Conservation (phyloP, 108 stramenopile species). For the Bacterosira constricta region DNA sequence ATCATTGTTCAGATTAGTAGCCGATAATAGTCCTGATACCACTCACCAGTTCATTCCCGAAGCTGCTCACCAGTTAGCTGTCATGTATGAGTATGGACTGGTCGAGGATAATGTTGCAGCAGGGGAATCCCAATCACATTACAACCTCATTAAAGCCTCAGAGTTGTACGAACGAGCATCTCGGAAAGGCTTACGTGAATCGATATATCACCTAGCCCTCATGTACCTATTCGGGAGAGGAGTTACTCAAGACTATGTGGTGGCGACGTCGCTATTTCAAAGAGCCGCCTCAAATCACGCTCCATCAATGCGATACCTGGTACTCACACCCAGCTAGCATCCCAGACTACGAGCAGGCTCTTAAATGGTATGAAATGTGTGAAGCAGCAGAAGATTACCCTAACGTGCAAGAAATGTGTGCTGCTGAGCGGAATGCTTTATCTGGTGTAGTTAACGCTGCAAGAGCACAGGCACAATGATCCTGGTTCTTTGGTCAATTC, state of each 20-base stretch:
- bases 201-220: conserved; percentile 12
- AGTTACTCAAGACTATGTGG: not conserved
- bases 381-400: no score
- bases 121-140: not conserved
- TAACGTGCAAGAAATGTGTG: no score
- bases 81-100: conserved; percentile 19
- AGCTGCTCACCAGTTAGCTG: conserved; percentile 8
- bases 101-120: not conserved
- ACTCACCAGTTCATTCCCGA: no score
- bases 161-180: conserved; percentile 14
- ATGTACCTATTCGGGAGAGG: conserved; percentile 13
- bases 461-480: no score
- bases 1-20: not conserved
- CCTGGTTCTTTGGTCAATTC: no score
- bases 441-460: no score
- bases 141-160: conserved; percentile 1
- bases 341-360: conserved; percentile 2
- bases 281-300: conserved; percentile 10
- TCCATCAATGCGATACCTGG: conserved; percentile 20
- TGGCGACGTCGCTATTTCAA: conserved; percentile 8
- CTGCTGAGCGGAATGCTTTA: no score
- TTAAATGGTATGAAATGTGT: conserved; percentile 13
- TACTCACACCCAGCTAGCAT: not conserved
- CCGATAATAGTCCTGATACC: no score
- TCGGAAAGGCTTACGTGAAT: conserved; percentile 5